Percentiles rank a stretch among this genome's conserved stretches.
Conservation (phyloP, 345 rosid species). For the Dipteronia sinensis region DNA sequence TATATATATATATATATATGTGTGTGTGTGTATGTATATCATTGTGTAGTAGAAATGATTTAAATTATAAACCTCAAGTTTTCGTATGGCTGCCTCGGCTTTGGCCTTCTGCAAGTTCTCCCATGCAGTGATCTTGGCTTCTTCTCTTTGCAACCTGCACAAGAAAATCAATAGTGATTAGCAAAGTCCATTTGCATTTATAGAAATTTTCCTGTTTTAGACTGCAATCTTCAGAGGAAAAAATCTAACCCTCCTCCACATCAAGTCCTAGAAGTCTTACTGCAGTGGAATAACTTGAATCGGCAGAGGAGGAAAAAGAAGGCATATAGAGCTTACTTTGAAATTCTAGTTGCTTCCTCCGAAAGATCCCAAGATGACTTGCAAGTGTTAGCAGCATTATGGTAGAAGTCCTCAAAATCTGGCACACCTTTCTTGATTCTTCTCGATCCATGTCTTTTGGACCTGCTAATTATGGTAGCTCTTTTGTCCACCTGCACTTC, state of each 20-base stretch:
- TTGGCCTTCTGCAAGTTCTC: slow-evolving; percentile 94
- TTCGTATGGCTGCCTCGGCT: slow-evolving; percentile 94
- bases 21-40: background rate
- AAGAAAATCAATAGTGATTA: background rate
- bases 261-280: background rate
- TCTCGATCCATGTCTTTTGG: slow-evolving; percentile 51
- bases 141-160: slow-evolving; percentile 79
- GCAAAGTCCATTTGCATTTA: background rate
- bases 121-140: slow-evolving; percentile 94
- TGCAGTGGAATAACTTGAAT: background rate
- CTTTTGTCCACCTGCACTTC: slow-evolving; percentile 82
- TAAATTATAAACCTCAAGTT: slow-evolving; percentile 68
- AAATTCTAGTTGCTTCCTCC: slow-evolving; percentile 56
- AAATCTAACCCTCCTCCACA: background rate
- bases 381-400: slow-evolving; percentile 29
- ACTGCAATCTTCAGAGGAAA: background rate
- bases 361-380: slow-evolving; percentile 61
- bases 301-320: background rate
- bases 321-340: slow-evolving; percentile 48
- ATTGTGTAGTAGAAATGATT: background rate
- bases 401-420: slow-evolving; percentile 40
- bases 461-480: slow-evolving; percentile 57
- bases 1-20: too few relatives aligned
- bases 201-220: background rate
- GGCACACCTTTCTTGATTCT: slow-evolving; percentile 44